Evolutionary conservation across 2,329 filamentous ascomycete genomes (phyloP).

Genomic region (Lachnellula arida): DNA sequence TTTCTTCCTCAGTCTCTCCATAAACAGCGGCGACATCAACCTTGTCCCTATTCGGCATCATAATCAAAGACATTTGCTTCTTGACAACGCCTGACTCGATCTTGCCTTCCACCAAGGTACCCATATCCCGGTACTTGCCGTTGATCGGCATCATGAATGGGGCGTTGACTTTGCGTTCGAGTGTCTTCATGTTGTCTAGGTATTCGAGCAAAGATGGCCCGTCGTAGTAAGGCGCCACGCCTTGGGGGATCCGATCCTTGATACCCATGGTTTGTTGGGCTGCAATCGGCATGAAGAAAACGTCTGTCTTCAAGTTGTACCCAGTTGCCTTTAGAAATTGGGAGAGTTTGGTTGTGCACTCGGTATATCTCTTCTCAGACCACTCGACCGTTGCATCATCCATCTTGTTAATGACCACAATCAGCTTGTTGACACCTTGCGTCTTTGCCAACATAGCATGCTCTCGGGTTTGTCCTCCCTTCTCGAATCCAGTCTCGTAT

Average conservation of each 20-base stretch:
- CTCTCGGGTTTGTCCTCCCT: slow-evolving; percentile 93
- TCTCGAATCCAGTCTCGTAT: slow-evolving; percentile 97
- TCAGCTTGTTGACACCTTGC: slow-evolving; percentile 93
- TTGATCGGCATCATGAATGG: slow-evolving; percentile 99
- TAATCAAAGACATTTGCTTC: slow-evolving; percentile 78
- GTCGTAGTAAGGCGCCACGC: slow-evolving; percentile 74
- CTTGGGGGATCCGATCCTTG: slow-evolving; percentile 79
- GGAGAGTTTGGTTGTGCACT: slow-evolving; percentile 84
- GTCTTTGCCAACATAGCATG: slow-evolving; percentile 98
- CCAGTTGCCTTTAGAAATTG: slow-evolving; percentile 88
- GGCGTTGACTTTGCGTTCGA: slow-evolving; percentile 93
- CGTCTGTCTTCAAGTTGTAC: slow-evolving; percentile 89
- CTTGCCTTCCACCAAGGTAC: slow-evolving; percentile 96
- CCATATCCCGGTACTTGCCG: slow-evolving; percentile 95
- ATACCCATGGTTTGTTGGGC: slow-evolving; percentile 83
- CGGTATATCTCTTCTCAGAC: slow-evolving; percentile 87
- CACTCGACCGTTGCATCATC: slow-evolving; percentile 95
- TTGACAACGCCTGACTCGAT: slow-evolving; percentile 92
- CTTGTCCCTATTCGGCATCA: slow-evolving; percentile 92
- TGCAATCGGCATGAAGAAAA: slow-evolving; percentile 94
- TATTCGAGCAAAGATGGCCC: slow-evolving; percentile 92
- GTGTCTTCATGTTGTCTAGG: slow-evolving; percentile 85
- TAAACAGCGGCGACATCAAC: slow-evolving; percentile 82
- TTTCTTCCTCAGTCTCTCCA: slow-evolving; percentile 93
- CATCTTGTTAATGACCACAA: slow-evolving; percentile 99